Percentiles rank a stretch among this genome's conserved stretches.
phyloP scores from a whole-genome alignment of 2,329 filamentous ascomycete genomes.

The Stagonosporopsis chrysanthemi region DNA sequence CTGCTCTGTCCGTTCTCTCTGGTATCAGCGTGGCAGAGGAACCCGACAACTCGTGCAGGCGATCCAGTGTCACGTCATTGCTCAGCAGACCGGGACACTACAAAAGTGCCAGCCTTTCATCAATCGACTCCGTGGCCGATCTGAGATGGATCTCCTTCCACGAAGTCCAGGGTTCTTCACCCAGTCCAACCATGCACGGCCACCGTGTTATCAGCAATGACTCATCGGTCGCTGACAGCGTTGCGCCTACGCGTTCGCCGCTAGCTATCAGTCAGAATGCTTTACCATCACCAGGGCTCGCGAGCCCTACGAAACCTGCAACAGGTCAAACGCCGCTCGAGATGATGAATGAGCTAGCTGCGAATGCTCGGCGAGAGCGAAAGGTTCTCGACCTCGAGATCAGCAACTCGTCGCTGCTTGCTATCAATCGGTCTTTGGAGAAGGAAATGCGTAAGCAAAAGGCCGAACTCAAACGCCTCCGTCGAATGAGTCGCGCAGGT shows the following conservation, averaged over 20 bases:
- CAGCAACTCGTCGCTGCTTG: constrained; percentile 90
- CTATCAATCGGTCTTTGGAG: constrained; percentile 93
- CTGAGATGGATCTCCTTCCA: constrained; percentile 37
- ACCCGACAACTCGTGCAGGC: constrained; percentile 35
- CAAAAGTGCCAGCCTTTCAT: constrained; percentile 55
- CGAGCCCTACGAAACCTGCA: constrained; percentile 65
- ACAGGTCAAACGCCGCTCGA: constrained; percentile 59
- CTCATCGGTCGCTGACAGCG: constrained; percentile 36
- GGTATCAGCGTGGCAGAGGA: constrained; percentile 35
- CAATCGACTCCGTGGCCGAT: constrained; percentile 53
- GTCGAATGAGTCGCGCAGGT: constrained; percentile 83
- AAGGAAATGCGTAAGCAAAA: constrained; percentile 91
- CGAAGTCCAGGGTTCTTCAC: constrained; percentile 30
- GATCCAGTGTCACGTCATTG: constrained; percentile 45
- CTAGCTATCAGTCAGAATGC: constrained; percentile 32
- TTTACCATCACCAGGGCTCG: constrained; percentile 41
- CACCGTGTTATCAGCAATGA: constrained; percentile 36
- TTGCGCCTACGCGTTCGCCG: constrained; percentile 37
- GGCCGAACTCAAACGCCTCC: constrained; percentile 82
- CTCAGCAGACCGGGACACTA: constrained; percentile 41
- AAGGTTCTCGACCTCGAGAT: constrained; percentile 98
- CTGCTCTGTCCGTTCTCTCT: constrained; percentile 43
- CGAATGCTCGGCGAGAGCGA: constrained; percentile 87
- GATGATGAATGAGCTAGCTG: constrained; percentile 76
- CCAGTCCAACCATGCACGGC: constrained; percentile 48